These are phyloP conservation scores for Pisolithus marmoratus DNA, from an alignment of 768 basidiomycete species.

Conservation along the genomic window DNA sequence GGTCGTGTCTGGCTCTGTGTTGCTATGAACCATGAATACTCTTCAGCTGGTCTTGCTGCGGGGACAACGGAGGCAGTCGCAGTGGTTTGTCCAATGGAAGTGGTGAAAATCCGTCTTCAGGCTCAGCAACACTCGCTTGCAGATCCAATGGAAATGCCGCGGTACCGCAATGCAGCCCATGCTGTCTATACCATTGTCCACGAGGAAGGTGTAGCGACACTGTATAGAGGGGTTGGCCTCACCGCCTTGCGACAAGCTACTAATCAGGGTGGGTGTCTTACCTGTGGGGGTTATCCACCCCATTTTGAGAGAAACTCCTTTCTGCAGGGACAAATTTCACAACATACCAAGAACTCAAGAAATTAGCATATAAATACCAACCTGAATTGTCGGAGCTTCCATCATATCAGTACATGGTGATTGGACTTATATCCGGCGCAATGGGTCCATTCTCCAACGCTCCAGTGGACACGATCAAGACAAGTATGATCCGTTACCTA, in stretches of 20 bases:
- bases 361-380: slow-evolving; percentile 68
- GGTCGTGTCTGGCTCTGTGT: slow-evolving; percentile 16
- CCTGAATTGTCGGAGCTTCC: slow-evolving; percentile 78
- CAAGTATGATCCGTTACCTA: slow-evolving; percentile 49
- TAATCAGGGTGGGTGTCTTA: slow-evolving; percentile 68
- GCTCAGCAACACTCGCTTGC: slow-evolving; percentile 96
- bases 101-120: slow-evolving; percentile 96
- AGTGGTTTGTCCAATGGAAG: slow-evolving; percentile 98
- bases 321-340: slow-evolving; percentile 89
- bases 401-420: slow-evolving; percentile 91
- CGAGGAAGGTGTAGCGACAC: slow-evolving; percentile 79
- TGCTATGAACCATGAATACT: not conserved
- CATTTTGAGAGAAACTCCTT: slow-evolving; percentile 5
- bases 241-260: slow-evolving; percentile 96
- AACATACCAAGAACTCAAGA: slow-evolving; percentile 95
- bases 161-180: slow-evolving; percentile 95
- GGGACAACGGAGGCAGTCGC: slow-evolving; percentile 93
- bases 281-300: not conserved
- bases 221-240: slow-evolving; percentile 90
- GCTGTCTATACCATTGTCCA: slow-evolving; percentile 91
- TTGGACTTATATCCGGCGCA: slow-evolving; percentile 93
- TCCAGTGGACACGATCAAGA: slow-evolving; percentile 93
- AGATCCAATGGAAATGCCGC: slow-evolving; percentile 88
- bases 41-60: slow-evolving; percentile 84
- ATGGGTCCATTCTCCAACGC: slow-evolving; percentile 99